Percentiles rank a stretch among this genome's conserved stretches.
Conservation (phyloP, 441 rosid genomes). For the Erodium moschatum region DNA sequence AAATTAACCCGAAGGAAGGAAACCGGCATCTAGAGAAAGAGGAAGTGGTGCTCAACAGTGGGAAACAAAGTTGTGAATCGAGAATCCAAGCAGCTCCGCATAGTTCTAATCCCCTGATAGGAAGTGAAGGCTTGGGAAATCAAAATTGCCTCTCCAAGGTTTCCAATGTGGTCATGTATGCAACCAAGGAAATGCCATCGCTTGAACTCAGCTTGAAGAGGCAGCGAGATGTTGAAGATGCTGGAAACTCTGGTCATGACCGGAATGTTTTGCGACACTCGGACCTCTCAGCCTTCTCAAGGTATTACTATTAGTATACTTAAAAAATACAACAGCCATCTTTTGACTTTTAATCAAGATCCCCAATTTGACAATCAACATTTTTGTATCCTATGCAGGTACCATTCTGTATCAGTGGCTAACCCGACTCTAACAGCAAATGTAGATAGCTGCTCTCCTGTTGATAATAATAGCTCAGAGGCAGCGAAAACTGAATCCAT, state of each 20-base stretch:
- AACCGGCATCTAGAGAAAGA: conserved; percentile 20
- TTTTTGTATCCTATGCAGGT: conserved; percentile 24
- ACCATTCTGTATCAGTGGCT: conserved; percentile 43
- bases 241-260: conserved; percentile 27
- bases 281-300: conserved; percentile 60
- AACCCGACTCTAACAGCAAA: conserved; percentile 49
- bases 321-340: neutral
- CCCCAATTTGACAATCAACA: neutral
- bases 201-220: conserved; percentile 38
- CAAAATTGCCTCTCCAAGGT: conserved; percentile 3
- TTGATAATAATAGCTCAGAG: conserved; percentile 23
- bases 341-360: neutral
- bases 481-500: conserved; percentile 33
- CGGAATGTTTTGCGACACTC: conserved; percentile 52
- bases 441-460: conserved; percentile 18
- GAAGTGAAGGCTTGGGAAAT: too few relatives aligned
- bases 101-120: too few relatives aligned
- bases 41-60: conserved; percentile 21
- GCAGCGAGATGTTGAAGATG: conserved; percentile 31
- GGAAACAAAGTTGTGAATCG: conserved; percentile 20
- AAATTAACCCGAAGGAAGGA: conserved; percentile 1
- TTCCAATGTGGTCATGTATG: conserved; percentile 26
- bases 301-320: conserved; percentile 26
- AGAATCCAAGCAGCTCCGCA: conserved; percentile 15
- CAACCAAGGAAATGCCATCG: conserved; percentile 33